Evolutionary conservation across 2,329 filamentous ascomycete species (phyloP).

Genomic region (Colletotrichum spinosum): DNA sequence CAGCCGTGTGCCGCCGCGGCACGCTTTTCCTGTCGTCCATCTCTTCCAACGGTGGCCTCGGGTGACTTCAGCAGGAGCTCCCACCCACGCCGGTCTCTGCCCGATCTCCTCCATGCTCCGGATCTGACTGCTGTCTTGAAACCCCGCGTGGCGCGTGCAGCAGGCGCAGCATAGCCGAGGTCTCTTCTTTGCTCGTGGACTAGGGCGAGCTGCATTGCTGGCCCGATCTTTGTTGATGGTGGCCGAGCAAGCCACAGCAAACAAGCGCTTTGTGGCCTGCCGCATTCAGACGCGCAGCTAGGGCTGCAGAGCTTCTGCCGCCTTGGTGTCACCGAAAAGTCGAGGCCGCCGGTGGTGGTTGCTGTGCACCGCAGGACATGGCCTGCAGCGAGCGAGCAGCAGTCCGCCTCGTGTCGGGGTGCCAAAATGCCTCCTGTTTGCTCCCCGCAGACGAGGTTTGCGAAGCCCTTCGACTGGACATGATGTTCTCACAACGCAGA

Average conservation of each 20-base stretch:
- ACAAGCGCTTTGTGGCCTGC: conserved; percentile 9
- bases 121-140: conserved; percentile 6
- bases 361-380: no score
- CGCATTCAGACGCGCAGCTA: conserved; percentile 2
- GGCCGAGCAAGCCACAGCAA: conserved; percentile 3
- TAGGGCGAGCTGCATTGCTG: conserved; percentile 14
- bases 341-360: background rate
- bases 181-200: background rate
- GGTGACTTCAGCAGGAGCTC: conserved; percentile 3
- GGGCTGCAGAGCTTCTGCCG: background rate
- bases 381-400: background rate
- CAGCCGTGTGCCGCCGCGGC: no score
- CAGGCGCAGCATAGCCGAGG: background rate
- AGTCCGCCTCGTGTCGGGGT: background rate
- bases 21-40: no score
- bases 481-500: background rate
- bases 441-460: background rate
- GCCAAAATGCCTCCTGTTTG: background rate
- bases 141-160: background rate
- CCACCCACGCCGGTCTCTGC: conserved; percentile 3
- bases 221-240: conserved; percentile 3
- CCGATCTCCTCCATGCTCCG: background rate
- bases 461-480: no score
- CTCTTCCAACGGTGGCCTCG: background rate
- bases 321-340: background rate